phyloP scores from a whole-genome alignment of 257 asterid genomes.

The Marsdenia floribunda region DNA sequence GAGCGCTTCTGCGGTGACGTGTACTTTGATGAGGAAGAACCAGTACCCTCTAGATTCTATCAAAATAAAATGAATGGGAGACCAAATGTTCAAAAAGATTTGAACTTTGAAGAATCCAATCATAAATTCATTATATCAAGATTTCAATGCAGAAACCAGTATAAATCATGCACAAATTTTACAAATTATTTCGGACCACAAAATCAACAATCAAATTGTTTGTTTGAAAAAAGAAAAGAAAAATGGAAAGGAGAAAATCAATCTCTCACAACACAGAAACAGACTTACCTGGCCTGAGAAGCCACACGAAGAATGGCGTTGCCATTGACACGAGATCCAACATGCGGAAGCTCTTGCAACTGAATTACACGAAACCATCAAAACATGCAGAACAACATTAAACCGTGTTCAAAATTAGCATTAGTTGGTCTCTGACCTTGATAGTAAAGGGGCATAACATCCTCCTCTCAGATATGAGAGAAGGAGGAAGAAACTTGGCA shows the following conservation, averaged over 20 bases:
- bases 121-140: background rate
- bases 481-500: slow-evolving; percentile 23
- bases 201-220: background rate
- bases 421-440: slow-evolving; percentile 25
- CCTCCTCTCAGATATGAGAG: slow-evolving; percentile 5
- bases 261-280: background rate
- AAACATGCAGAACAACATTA: background rate
- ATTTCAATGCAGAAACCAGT: background rate
- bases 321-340: slow-evolving; percentile 25
- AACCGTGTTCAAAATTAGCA: background rate
- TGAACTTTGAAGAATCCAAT: background rate
- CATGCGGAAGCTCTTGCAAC: slow-evolving; percentile 25
- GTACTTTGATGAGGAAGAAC: background rate
- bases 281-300: slow-evolving; percentile 45
- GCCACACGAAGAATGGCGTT: slow-evolving; percentile 41
- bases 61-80: background rate
- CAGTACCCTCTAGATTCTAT: background rate
- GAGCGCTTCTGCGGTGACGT: background rate
- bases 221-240: background rate
- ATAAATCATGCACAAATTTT: background rate
- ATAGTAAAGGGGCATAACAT: slow-evolving; percentile 14
- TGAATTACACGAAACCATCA: slow-evolving; percentile 10
- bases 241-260: background rate
- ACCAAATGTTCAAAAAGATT: background rate
- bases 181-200: background rate